Base-by-base conservation (phyloP, 352 stramenopile genomes). In the Phytophthora pini region DNA sequence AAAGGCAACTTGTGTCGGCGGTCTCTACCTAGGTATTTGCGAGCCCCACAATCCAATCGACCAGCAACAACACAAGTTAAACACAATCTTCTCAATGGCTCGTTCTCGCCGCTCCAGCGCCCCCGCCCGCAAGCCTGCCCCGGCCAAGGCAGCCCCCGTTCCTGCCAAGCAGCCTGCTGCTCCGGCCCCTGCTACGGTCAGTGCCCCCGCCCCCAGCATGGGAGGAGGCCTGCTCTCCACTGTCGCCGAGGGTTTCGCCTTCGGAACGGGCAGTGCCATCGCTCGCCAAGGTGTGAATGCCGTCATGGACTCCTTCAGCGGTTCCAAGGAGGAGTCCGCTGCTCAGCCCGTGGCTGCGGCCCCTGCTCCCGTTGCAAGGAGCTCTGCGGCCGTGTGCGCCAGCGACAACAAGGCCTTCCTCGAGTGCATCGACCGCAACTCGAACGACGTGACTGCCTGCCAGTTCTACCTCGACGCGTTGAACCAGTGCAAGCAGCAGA, bases 161-260 rank as follows among this genome's bases (percentile, higher is more conserved):
- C 78, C 77, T 34, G 75, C 66, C 12, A 69, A 77, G n/a, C 60
- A 65, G 2, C 51, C 66, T 27, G 58, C 69, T 9, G 70, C 79
- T 2, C 49, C 80, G 2, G 65, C 72, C 1, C 63, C 78, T 39
- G 67, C 48, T 50, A 62, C 36, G 31, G 63, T 59, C 40, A 79
- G 55, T 65, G 71, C 57, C 31, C 68, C 63, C 12, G 29, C 56
- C 38, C 80, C 82, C 13, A 84, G 80, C 27, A 97, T 98, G 81
- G 90, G 98, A 50, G 83, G 88, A 22, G 95, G 95, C 13, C 92
- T 99, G 55, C 79, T 97, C 48, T 94, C 90, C 57, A 98, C 95
- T 15, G 97, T 99, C 69, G 94, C 89, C 0, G 93, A 99, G 65
- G 96, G 97, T 56, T 98, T 99, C 84, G 96, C 96, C 5, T 99